A percentile compares a stretch with the other conserved stretches of the same genome.
phyloP scores from a whole-genome alignment of 768 basidiomycete genomes.

The Boletus sp. region DNA sequence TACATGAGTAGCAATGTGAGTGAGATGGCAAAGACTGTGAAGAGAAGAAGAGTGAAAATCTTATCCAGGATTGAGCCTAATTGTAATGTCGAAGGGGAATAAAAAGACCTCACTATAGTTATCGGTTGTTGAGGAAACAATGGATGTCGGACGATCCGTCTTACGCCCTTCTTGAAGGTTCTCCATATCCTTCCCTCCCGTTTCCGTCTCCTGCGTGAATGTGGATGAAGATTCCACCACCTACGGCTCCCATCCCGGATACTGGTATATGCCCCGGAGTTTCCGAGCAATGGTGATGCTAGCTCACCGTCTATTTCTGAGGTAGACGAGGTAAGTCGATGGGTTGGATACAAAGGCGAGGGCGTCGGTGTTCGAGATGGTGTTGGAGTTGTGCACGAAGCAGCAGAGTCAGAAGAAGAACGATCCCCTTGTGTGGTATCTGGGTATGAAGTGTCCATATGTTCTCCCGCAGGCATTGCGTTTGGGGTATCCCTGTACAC shows the following conservation, averaged over 20 bases:
- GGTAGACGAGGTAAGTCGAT: slow-evolving; percentile 50
- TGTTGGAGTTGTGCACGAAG: slow-evolving; percentile 46
- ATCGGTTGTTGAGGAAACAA: slow-evolving; percentile 78
- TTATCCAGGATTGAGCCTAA: slow-evolving; percentile 32
- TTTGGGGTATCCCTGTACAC: slow-evolving; percentile 22
- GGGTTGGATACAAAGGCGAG: slow-evolving; percentile 50
- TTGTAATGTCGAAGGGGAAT: neutral
- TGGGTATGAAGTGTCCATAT: slow-evolving; percentile 21
- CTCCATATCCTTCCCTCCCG: slow-evolving; percentile 48
- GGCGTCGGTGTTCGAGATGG: slow-evolving; percentile 67
- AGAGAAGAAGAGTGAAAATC: slow-evolving; percentile 70
- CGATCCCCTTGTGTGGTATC: slow-evolving; percentile 21
- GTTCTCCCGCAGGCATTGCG: slow-evolving; percentile 9
- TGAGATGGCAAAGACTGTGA: slow-evolving; percentile 78
- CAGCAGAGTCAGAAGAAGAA: slow-evolving; percentile 28
- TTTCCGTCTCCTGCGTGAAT: slow-evolving; percentile 51
- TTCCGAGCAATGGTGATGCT: slow-evolving; percentile 43
- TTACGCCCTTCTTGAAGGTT: slow-evolving; percentile 51
- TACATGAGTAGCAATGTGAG: slow-evolving; percentile 88
- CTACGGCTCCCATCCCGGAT: slow-evolving; percentile 47
- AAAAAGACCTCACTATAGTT: slow-evolving; percentile 61
- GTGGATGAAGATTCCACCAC: slow-evolving; percentile 51
- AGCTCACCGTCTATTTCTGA: slow-evolving; percentile 67
- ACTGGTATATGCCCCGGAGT: slow-evolving; percentile 29
- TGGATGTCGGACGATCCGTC: slow-evolving; percentile 64